phyloP scores from a whole-genome alignment of 148 eudicot species.

The Heliosperma pusillum region DNA sequence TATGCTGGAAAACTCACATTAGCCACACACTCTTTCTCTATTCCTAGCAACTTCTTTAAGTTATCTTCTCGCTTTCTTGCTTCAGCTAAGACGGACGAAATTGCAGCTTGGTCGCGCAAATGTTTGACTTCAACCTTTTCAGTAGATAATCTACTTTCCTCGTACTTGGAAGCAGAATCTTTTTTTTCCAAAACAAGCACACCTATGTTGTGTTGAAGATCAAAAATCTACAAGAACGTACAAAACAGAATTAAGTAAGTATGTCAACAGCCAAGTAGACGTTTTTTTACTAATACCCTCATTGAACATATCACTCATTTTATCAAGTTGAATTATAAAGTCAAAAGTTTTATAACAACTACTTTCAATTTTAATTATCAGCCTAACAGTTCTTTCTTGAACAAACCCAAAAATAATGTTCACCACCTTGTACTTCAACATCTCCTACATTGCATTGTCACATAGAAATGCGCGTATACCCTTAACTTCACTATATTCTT shows the following conservation, averaged over 20 bases:
- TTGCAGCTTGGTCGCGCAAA: conserved; percentile 56
- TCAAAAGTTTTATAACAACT: too few relatives aligned
- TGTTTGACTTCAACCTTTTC: conserved; percentile 53
- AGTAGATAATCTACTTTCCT: conserved; percentile 50
- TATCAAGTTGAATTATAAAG: neutral
- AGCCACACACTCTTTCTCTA: conserved; percentile 86
- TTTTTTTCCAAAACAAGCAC: conserved; percentile 79
- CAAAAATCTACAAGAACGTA: conserved; percentile 47
- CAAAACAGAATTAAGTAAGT: neutral
- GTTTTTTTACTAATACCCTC: neutral
- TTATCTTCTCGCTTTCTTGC: conserved; percentile 75
- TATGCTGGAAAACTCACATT: conserved; percentile 45
- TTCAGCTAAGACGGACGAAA: conserved; percentile 60
- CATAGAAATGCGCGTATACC: too few relatives aligned
- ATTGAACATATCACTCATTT: neutral
- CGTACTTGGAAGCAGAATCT: conserved; percentile 77
- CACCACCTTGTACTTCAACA: neutral
- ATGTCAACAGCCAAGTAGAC: neutral
- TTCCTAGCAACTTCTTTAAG: conserved; percentile 77
- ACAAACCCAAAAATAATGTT: neutral
- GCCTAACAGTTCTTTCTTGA: neutral
- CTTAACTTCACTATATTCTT: neutral
- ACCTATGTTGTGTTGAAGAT: conserved; percentile 84
- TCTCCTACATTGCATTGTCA: neutral
- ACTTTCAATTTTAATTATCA: too few relatives aligned